Evolutionary conservation across 176 grass and related monocot genomes (phyloP).

Genomic region (Musa itinerans): DNA sequence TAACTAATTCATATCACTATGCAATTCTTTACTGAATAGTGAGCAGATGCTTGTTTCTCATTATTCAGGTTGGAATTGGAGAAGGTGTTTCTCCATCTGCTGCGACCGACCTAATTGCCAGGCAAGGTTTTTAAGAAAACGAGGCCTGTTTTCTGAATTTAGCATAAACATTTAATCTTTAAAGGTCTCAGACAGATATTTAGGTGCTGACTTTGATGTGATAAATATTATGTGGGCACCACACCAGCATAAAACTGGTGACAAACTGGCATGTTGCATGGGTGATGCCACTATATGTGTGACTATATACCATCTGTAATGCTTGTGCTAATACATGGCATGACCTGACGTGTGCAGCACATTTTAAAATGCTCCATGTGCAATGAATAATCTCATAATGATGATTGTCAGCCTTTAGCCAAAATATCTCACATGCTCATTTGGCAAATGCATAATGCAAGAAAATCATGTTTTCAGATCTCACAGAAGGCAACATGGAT

Average conservation of each 20-base stretch:
- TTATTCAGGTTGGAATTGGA: constrained; percentile 84
- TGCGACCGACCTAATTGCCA: constrained; percentile 92
- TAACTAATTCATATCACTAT: background rate
- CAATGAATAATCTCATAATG: background rate
- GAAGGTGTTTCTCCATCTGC: constrained; percentile 99
- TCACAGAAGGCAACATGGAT: background rate
- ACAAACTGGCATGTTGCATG: too few species aligned
- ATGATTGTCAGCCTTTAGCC: background rate
- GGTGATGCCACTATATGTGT: too few species aligned
- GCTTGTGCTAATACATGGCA: too few species aligned
- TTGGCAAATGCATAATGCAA: background rate
- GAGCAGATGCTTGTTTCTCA: constrained; percentile 7
- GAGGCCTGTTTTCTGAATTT: background rate
- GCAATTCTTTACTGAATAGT: background rate
- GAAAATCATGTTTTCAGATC: background rate
- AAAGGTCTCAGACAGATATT: too few species aligned
- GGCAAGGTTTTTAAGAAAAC: constrained; percentile 30
- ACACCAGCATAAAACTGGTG: too few species aligned
- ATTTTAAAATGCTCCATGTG: too few species aligned
- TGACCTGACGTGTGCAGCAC: too few species aligned
- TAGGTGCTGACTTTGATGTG: too few species aligned
- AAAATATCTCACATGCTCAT: background rate
- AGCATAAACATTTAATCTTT: background rate
- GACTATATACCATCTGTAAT: too few species aligned
- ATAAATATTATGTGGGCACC: too few species aligned